A percentile compares a stretch with the other conserved stretches of the same genome.
phyloP scores from a whole-genome alignment of 1,284 basidiomycete genomes.

The Ustilago trichophora region DNA sequence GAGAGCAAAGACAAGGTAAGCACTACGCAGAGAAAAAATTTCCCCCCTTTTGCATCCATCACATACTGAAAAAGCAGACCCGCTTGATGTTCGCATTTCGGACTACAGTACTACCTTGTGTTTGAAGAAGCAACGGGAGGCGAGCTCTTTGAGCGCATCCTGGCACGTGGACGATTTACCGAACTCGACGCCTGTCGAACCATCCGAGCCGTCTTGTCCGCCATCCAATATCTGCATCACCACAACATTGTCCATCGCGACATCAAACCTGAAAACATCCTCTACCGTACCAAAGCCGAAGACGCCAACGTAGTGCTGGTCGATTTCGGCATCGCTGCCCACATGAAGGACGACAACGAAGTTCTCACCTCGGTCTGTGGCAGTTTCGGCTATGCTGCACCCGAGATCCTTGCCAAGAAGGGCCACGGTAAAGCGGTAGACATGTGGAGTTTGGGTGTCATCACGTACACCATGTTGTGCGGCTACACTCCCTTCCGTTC shows the following conservation, averaged over 20 bases:
- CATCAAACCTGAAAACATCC: slow-evolving; percentile 81
- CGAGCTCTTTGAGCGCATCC: slow-evolving; percentile 67
- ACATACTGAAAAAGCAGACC: not conserved
- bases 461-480: slow-evolving; percentile 75
- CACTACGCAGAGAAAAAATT: too few relatives aligned
- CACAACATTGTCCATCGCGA: slow-evolving; percentile 65
- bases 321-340: slow-evolving; percentile 84
- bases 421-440: slow-evolving; percentile 93
- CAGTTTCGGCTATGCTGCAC: slow-evolving; percentile 89
- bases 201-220: slow-evolving; percentile 59
- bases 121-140: slow-evolving; percentile 68
- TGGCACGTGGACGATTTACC: slow-evolving; percentile 61
- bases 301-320: slow-evolving; percentile 70
- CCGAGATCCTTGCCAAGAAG: slow-evolving; percentile 81
- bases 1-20: slow-evolving; percentile 54
- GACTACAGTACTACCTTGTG: slow-evolving; percentile 65
- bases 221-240: slow-evolving; percentile 63
- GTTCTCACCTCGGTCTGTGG: slow-evolving; percentile 84
- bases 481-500: slow-evolving; percentile 79
- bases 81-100: too few relatives aligned
- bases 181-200: slow-evolving; percentile 65
- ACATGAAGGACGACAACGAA: slow-evolving; percentile 72
- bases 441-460: slow-evolving; percentile 91
- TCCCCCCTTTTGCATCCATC: too few relatives aligned
- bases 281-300: slow-evolving; percentile 78